phyloP scores from a whole-genome alignment of 1,284 basidiomycete genomes.

The Rhizoctonia solani region DNA sequence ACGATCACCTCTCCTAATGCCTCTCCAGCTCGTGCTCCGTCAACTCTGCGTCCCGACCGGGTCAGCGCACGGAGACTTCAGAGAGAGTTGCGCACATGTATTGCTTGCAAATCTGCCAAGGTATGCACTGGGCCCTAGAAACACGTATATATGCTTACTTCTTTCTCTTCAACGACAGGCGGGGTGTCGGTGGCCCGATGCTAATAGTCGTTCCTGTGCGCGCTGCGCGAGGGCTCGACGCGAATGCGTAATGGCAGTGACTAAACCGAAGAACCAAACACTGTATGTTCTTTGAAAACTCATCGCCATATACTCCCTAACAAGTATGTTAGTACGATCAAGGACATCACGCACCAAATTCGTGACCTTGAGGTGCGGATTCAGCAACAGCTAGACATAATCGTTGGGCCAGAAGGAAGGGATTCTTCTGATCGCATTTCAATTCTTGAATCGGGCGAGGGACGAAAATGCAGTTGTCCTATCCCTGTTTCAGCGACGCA shows the following conservation, averaged over 20 bases:
- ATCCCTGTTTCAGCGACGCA: not conserved
- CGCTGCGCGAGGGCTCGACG: not conserved
- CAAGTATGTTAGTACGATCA: not conserved
- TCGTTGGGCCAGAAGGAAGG: not conserved
- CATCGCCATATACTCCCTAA: not conserved
- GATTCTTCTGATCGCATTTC: not conserved
- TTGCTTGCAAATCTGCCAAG: not conserved
- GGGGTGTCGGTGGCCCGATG: too few relatives aligned
- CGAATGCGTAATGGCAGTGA: not conserved
- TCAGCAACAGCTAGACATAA: not conserved
- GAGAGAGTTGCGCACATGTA: not conserved
- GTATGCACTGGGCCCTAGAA: not conserved
- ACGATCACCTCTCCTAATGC: too few relatives aligned
- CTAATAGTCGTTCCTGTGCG: not conserved
- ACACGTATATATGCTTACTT: not conserved
- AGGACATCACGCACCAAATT: not conserved
- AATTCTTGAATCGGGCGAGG: not conserved
- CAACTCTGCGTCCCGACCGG: too few relatives aligned
- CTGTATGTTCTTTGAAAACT: not conserved
- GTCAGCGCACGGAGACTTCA: too few relatives aligned
- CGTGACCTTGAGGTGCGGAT: not conserved
- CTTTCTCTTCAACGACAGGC: not conserved
- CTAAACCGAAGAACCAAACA: not conserved
- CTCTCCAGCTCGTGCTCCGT: too few relatives aligned
- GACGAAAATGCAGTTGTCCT: slow-evolving; percentile 4